phyloP scores from a whole-genome alignment of 345 rosid species.

The Arabis alpina region DNA sequence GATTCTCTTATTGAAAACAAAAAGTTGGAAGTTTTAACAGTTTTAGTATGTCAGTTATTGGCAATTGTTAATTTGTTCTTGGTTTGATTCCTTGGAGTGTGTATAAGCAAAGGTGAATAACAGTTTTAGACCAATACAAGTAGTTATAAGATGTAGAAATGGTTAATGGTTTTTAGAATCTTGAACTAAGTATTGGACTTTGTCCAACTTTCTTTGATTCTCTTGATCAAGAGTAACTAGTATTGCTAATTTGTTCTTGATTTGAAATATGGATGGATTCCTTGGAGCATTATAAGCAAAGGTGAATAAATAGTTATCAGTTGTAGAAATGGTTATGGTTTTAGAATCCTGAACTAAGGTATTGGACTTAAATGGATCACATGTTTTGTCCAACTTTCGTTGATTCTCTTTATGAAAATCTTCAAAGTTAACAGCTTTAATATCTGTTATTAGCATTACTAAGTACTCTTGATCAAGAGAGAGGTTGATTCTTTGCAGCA shows the following conservation, averaged over 20 bases:
- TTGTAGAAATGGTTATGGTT: too few species aligned
- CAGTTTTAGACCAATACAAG: neutral
- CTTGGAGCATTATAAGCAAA: neutral
- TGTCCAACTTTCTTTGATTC: too few species aligned
- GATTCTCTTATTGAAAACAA: neutral
- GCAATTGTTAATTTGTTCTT: slow-evolving; percentile 1
- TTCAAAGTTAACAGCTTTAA: neutral
- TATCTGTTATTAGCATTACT: neutral
- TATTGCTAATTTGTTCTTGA: slow-evolving; percentile 5
- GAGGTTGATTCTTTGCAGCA: neutral
- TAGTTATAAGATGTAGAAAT: neutral
- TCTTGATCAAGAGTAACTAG: too few species aligned
- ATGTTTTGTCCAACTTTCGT: too few species aligned
- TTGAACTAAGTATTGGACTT: too few species aligned
- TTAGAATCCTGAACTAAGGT: too few species aligned
- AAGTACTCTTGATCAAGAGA: neutral
- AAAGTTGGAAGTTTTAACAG: neutral
- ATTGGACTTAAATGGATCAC: too few species aligned
- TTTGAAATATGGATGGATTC: too few species aligned
- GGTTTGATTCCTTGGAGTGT: neutral
- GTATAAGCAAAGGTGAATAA: neutral
- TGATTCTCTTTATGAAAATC: too few species aligned
- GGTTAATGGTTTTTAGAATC: too few species aligned
- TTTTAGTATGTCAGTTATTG: neutral
- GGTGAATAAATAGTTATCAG: neutral